Conservation (phyloP, 2,329 filamentous ascomycete genomes). For the Helotiales sp. region DNA sequence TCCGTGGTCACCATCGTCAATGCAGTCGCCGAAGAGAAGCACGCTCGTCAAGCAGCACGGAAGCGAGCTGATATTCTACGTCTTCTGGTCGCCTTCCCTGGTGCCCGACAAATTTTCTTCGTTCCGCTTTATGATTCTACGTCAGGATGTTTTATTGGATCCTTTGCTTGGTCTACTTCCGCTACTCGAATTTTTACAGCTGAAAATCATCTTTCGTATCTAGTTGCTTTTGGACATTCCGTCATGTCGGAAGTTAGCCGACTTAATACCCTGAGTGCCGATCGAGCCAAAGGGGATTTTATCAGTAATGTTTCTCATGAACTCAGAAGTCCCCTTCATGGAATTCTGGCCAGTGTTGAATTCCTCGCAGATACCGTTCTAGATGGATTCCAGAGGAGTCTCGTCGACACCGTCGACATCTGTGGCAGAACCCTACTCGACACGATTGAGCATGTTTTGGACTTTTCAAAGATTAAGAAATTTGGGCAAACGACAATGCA, state of each 20-base stretch:
- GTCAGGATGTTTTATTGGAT: constrained; percentile 52
- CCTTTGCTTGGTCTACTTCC: constrained; percentile 54
- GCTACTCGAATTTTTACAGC: constrained; percentile 44
- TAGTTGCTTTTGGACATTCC: constrained; percentile 51
- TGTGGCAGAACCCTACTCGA: constrained; percentile 45
- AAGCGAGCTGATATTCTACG: constrained; percentile 35
- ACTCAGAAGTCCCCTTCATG: constrained; percentile 59
- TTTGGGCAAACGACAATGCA: constrained; percentile 29
- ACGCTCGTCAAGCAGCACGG: constrained; percentile 16
- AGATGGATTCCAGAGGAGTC: constrained; percentile 40
- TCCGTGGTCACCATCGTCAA: constrained; percentile 12
- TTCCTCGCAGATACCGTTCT: constrained; percentile 52
- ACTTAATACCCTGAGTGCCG: constrained; percentile 54
- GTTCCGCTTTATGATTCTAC: constrained; percentile 54
- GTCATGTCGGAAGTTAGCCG: constrained; percentile 59
- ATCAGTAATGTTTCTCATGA: constrained; percentile 64
- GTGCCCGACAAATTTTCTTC: constrained; percentile 52
- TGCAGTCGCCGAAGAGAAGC: constrained; percentile 16
- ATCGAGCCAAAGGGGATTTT: constrained; percentile 58
- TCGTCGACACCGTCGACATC: constrained; percentile 43
- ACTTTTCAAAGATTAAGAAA: constrained; percentile 46
- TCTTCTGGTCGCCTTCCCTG: constrained; percentile 47
- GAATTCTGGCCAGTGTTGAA: constrained; percentile 57
- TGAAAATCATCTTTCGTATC: constrained; percentile 45
- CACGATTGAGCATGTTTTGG: constrained; percentile 46